A percentile compares a stretch with the other conserved stretches of the same genome.
These are phyloP conservation scores for Neostapfia colusana DNA, from an alignment of 176 grass and related monocot genomes.

Conservation along the genomic window DNA sequence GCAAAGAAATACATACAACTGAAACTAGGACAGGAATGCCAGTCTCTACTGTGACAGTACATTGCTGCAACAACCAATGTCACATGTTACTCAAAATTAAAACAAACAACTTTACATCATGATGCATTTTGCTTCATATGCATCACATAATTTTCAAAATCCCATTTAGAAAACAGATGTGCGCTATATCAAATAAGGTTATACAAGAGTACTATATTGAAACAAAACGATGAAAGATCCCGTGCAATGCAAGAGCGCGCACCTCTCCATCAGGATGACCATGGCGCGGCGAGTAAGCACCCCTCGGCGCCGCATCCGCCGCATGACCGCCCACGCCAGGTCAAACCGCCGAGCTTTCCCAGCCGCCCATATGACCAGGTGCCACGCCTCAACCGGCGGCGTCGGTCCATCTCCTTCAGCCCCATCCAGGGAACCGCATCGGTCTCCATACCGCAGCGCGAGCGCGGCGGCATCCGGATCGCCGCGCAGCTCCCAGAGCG, in stretches of 20 bases:
- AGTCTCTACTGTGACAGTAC: background rate
- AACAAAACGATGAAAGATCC: slow-evolving; percentile 8
- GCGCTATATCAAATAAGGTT: background rate
- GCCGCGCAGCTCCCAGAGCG: slow-evolving; percentile 69
- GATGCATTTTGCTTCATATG: background rate
- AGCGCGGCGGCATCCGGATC: slow-evolving; percentile 57
- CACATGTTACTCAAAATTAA: background rate
- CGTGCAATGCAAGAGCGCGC: slow-evolving; percentile 9
- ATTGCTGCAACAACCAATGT: background rate
- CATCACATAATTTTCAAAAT: background rate
- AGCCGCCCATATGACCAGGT: slow-evolving; percentile 61
- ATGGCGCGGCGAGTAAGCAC: slow-evolving; percentile 68
- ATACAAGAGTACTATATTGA: background rate
- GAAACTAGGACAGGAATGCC: background rate
- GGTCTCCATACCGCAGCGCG: slow-evolving; percentile 62
- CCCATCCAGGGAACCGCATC: slow-evolving; percentile 19
- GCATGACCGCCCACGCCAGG: slow-evolving; percentile 66
- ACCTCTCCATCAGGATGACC: slow-evolving; percentile 87
- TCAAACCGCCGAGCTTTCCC: slow-evolving; percentile 69
- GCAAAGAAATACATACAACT: background rate
- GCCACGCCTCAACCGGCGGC: slow-evolving; percentile 56
- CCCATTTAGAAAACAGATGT: background rate
- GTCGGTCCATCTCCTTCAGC: background rate
- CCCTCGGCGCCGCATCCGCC: slow-evolving; percentile 52
- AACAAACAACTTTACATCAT: background rate